A percentile compares a stretch with the other conserved stretches of the same genome.
Evolutionary conservation across 1,284 basidiomycete species (phyloP).

Genomic region (Neolentinus lepideus): DNA sequence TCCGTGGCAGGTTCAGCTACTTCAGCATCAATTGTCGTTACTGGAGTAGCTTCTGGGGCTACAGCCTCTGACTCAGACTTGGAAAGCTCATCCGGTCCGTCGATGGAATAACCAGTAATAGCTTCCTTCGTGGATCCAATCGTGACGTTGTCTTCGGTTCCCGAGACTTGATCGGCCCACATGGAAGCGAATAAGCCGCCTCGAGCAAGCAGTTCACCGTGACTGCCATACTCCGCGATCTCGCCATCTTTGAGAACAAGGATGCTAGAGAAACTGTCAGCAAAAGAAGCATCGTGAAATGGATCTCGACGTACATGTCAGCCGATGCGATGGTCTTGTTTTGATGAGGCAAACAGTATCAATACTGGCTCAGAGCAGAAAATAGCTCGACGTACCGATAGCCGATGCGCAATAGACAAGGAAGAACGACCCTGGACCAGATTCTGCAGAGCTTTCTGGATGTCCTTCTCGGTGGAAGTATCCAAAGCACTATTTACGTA

Average conservation of each 20-base stretch:
- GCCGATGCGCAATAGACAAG: conserved; percentile 73
- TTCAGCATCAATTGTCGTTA: not conserved
- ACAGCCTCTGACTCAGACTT: conserved; percentile 6
- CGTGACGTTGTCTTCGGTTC: not conserved
- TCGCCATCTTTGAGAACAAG: conserved; percentile 77
- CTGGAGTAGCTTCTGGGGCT: conserved; percentile 1
- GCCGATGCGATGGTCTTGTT: conserved; percentile 67
- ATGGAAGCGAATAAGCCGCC: conserved; percentile 72
- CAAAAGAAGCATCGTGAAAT: conserved; percentile 5
- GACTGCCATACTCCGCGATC: conserved; percentile 73
- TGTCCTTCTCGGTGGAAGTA: conserved; percentile 78
- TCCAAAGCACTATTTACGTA: conserved; percentile 55
- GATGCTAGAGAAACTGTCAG: conserved; percentile 41
- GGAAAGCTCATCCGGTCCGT: conserved; percentile 3
- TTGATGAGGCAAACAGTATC: conserved; percentile 12
- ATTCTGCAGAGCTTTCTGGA: conserved; percentile 77
- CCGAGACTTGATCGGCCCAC: conserved; percentile 69
- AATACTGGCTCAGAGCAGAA: conserved; percentile 7
- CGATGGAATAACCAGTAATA: not conserved
- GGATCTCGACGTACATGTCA: conserved; percentile 46
- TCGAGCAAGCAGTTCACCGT: conserved; percentile 61
- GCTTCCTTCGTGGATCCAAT: not conserved
- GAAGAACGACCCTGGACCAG: conserved; percentile 65
- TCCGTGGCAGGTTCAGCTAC: conserved; percentile 10
- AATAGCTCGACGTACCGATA: conserved; percentile 52